These are phyloP conservation scores for Clitopilus hobsonii DNA, from an alignment of 768 basidiomycete genomes.

Conservation along the genomic window DNA sequence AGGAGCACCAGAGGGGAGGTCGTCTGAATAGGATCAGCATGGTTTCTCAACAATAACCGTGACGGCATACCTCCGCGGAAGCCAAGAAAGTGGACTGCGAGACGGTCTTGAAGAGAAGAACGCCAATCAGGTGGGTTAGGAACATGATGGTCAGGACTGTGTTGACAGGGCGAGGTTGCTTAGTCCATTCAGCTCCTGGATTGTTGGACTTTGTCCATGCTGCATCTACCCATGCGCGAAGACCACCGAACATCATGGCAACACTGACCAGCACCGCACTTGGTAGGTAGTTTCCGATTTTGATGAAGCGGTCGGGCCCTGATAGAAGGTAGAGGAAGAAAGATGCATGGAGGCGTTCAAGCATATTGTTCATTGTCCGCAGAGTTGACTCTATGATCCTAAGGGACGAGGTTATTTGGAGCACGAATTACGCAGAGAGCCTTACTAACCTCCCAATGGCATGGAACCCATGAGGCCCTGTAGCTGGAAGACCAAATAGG, in stretches of 20 bases:
- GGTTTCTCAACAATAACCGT: not conserved
- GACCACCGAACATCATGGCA: slow-evolving; percentile 81
- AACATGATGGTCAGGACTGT: slow-evolving; percentile 48
- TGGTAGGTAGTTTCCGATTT: slow-evolving; percentile 89
- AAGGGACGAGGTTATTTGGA: slow-evolving; percentile 3
- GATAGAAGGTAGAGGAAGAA: slow-evolving; percentile 94
- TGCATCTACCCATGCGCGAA: slow-evolving; percentile 66
- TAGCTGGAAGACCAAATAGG: slow-evolving; percentile 80
- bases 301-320: slow-evolving; percentile 60
- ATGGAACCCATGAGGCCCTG: slow-evolving; percentile 94
- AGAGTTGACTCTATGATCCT: slow-evolving; percentile 86
- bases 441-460: slow-evolving; percentile 74
- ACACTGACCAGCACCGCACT: slow-evolving; percentile 81
- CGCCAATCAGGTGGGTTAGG: slow-evolving; percentile 52
- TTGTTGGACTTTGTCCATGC: slow-evolving; percentile 38
- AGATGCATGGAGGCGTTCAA: slow-evolving; percentile 95
- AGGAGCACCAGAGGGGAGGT: slow-evolving; percentile 23
- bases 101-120: slow-evolving; percentile 42
- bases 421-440: not conserved
- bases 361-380: slow-evolving; percentile 87
- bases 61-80: not conserved
- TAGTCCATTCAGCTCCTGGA: slow-evolving; percentile 31
- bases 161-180: slow-evolving; percentile 51
- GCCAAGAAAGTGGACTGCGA: slow-evolving; percentile 39
- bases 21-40: slow-evolving; percentile 9